Base-by-base conservation (phyloP, 257 asterid species). In the Thymus mandschuricus region DNA sequence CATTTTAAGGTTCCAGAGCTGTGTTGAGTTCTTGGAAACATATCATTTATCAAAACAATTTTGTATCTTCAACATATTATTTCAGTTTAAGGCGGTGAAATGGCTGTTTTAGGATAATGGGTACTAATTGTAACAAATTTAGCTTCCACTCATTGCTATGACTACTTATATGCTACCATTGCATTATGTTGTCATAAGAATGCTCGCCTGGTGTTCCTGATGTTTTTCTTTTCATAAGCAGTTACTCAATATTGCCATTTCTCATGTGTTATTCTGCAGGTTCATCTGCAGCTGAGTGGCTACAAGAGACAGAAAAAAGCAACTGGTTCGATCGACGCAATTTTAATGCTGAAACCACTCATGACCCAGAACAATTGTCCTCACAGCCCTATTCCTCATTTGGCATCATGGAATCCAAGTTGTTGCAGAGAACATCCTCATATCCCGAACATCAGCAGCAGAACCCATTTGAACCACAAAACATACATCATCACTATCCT, bases 221-320 rank as follows among this genome's bases (percentile, higher is more conserved):
- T 58, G 28, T 34, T 51, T 45, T n/a, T 27, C 54, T 64, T 43
- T 30, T 44, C 30, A 56, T 31, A 11, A 73, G 60, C 66, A 10
- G 27, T 64, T 68, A 57, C 5, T 27, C 60, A 27, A 54, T 13
- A 45, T 60, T 65, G 34, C 71, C 55, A n/a, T 11, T 71, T 6
- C 43, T 67, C 57, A 8, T 55, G 60, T 63, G 57, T 34, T 57
- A 38, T 75, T 50, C 64, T 66, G 66, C 85, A 95, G 98, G 96
- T 87, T 88, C 98, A 69, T 89, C 99, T 75, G 89, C 84, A 66
- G 80, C 86, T 81, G 97, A 86, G 56, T 86, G 86, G 90, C 83
- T 84, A 29, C 93, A 81, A 77, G 98, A 89, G 46, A 76, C 83
- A 29, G 91, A 86, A 59, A 78, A 76, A 76, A 65, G 68, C 55